Percentiles rank a stretch among this genome's conserved stretches.
Conservation (phyloP, 2,329 filamentous ascomycete species). For the Trichoderma semiorbis region DNA sequence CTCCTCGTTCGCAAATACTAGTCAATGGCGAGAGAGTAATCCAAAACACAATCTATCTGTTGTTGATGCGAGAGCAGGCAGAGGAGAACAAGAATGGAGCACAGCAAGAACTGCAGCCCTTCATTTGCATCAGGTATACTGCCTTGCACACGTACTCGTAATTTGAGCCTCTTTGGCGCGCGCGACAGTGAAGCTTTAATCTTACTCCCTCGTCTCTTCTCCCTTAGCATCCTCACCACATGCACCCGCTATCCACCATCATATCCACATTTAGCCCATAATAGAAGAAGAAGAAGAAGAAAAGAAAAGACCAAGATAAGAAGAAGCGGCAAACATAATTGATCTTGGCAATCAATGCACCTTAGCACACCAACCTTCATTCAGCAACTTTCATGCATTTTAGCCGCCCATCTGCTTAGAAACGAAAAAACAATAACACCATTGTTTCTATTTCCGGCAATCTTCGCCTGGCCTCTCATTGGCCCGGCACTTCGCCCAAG, state of each 20-base stretch:
- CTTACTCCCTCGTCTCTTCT: neutral
- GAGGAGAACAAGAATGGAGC: neutral
- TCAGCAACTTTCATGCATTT: neutral
- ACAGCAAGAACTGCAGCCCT: neutral
- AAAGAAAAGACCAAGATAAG: neutral
- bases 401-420: neutral
- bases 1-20: neutral
- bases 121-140: neutral
- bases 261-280: neutral
- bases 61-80: neutral
- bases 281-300: neutral
- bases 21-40: neutral
- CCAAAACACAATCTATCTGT: neutral
- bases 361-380: neutral
- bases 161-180: neutral
- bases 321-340: neutral
- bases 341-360: neutral
- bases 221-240: neutral
- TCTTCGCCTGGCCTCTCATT: constrained; percentile 1
- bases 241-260: neutral
- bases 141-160: neutral
- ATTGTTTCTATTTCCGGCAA: constrained; percentile 3
- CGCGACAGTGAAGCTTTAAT: neutral
- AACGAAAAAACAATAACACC: neutral
- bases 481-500: constrained; percentile 7